phyloP scores from a whole-genome alignment of 306 rosid species.

The Malus sylvestris region DNA sequence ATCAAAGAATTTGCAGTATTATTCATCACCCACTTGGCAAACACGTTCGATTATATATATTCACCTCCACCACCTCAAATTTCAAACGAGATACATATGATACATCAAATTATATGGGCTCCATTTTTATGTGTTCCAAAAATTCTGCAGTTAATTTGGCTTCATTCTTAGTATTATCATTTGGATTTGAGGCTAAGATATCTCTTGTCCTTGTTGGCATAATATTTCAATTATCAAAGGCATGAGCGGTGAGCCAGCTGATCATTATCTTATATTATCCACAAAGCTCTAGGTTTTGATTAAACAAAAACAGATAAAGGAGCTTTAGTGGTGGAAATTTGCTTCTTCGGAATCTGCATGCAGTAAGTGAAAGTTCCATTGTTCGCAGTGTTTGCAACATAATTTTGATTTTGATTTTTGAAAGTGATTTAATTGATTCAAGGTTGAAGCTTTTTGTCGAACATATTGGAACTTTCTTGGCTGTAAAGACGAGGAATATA shows the following conservation, averaged over 20 bases:
- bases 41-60: neutral
- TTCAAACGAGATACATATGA: neutral
- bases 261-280: neutral
- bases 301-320: neutral
- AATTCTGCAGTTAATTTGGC: neutral
- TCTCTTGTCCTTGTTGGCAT: neutral
- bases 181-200: neutral
- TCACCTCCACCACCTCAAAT: neutral
- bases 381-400: slow-evolving; percentile 3
- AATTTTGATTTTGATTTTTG: slow-evolving; percentile 6
- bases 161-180: neutral
- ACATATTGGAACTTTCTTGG: slow-evolving; percentile 29
- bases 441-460: slow-evolving; percentile 16
- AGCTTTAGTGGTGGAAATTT: slow-evolving; percentile 20
- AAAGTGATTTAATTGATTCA: slow-evolving; percentile 22
- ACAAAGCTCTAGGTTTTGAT: neutral
- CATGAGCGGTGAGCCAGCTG: neutral
- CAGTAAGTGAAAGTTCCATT: neutral
- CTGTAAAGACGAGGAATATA: slow-evolving; percentile 33
- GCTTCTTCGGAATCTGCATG: slow-evolving; percentile 16
- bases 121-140: slow-evolving; percentile 13
- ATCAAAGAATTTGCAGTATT: neutral
- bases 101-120: neutral
- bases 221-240: neutral
- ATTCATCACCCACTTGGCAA: neutral